Conservation (phyloP, 768 basidiomycete species). For the Lactarius deliciosus region DNA sequence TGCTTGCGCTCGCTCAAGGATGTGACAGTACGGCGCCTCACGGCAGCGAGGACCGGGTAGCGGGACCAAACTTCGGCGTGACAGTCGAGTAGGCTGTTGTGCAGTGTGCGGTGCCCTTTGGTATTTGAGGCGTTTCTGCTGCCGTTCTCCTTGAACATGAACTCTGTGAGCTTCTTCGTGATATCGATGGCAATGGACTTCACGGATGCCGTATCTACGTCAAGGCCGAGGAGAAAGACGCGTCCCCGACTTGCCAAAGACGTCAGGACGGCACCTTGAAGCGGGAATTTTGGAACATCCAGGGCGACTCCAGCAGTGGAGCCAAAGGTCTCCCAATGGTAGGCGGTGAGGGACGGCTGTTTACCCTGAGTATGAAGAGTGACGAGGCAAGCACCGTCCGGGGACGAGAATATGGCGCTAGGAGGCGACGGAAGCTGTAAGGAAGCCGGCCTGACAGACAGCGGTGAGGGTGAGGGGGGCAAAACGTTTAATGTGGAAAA, state of each 20-base stretch:
- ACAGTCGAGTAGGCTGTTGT: constrained; percentile 39
- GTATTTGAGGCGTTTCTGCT: constrained; percentile 29
- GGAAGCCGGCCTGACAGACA: constrained; percentile 43
- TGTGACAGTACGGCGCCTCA: constrained; percentile 17
- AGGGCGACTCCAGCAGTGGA: constrained; percentile 46
- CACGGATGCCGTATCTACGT: constrained; percentile 36
- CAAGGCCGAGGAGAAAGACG: constrained; percentile 46
- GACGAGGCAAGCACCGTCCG: constrained; percentile 57
- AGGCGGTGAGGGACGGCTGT: constrained; percentile 38
- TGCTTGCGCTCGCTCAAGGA: constrained; percentile 33
- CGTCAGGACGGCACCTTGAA: constrained; percentile 39
- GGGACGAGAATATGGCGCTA: constrained; percentile 44
- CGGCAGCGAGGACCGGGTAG: constrained; percentile 17
- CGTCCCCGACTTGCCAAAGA: constrained; percentile 45
- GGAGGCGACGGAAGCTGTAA: constrained; percentile 42
- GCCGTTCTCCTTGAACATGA: constrained; percentile 51
- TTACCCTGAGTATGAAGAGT: constrained; percentile 32
- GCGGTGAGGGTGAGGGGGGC: not conserved
- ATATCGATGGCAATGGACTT: constrained; percentile 51
- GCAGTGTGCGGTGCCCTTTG: constrained; percentile 32
- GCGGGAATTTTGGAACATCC: constrained; percentile 34
- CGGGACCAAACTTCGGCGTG: constrained; percentile 25
- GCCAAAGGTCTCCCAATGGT: constrained; percentile 60
- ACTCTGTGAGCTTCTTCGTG: constrained; percentile 55
- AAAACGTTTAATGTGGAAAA: not conserved